A percentile compares a stretch with the other conserved stretches of the same genome.
These are phyloP conservation scores for Lepidium campestre DNA, from an alignment of 441 rosid species.

Conservation along the genomic window DNA sequence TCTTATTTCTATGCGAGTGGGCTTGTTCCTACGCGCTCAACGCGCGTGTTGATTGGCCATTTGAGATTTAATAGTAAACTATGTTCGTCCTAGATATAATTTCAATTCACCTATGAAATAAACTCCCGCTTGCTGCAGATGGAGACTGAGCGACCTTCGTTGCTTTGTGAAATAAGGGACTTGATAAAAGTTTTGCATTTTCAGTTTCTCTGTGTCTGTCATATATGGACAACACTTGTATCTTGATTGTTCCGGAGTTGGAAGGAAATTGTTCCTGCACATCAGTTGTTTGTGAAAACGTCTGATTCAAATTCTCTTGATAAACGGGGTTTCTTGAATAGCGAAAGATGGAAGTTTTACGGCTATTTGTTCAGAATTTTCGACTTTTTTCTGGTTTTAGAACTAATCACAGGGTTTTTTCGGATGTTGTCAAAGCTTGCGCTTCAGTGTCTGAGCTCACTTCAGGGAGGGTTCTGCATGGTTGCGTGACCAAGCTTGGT, in stretches of 20 bases:
- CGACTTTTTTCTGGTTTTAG: slow-evolving; percentile 25
- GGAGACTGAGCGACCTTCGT: slow-evolving; percentile 5
- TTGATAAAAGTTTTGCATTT: background rate
- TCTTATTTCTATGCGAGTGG: too few relatives aligned
- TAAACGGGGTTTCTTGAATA: background rate
- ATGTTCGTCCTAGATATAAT: too few relatives aligned
- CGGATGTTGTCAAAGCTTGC: slow-evolving; percentile 57
- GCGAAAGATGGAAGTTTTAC: slow-evolving; percentile 29
- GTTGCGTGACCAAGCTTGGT: slow-evolving; percentile 43
- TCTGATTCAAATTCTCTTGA: slow-evolving; percentile 25
- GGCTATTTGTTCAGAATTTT: slow-evolving; percentile 33
- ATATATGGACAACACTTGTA: background rate
- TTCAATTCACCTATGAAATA: background rate
- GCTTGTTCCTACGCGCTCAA: too few relatives aligned
- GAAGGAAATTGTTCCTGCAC: slow-evolving; percentile 12
- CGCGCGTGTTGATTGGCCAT: too few relatives aligned
- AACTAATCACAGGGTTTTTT: slow-evolving; percentile 43
- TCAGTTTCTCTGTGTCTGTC: background rate
- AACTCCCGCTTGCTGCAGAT: background rate
- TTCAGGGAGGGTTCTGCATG: slow-evolving; percentile 55
- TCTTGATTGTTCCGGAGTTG: background rate
- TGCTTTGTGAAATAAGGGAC: background rate
- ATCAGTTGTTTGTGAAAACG: slow-evolving; percentile 36
- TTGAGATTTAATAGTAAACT: too few relatives aligned
- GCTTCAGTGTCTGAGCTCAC: slow-evolving; percentile 37